Conservation (phyloP, 306 rosid genomes). For the Morella rubra region DNA sequence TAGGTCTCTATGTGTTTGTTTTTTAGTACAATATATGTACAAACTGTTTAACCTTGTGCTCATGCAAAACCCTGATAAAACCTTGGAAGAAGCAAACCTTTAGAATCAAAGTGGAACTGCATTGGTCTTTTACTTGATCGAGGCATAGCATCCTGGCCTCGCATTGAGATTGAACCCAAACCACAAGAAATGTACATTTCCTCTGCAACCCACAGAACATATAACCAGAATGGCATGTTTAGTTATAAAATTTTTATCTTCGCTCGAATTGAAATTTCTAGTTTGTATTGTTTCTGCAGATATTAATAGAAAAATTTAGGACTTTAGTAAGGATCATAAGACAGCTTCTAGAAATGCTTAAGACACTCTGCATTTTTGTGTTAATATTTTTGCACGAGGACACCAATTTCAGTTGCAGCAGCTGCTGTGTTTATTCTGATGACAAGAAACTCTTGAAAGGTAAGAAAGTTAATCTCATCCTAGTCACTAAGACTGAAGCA, state of each 20-base stretch:
- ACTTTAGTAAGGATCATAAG: background rate
- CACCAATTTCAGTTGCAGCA: constrained; percentile 92
- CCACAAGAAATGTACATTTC: too few species aligned
- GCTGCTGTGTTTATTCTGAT: constrained; percentile 59
- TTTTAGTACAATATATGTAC: too few species aligned
- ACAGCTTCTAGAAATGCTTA: background rate
- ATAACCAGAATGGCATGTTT: too few species aligned
- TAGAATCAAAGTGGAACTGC: too few species aligned
- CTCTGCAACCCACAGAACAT: too few species aligned
- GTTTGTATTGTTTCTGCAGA: background rate
- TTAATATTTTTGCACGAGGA: constrained; percentile 60
- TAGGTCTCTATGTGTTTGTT: too few species aligned
- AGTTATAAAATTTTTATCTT: background rate
- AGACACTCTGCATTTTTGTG: background rate
- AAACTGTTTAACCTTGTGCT: too few species aligned
- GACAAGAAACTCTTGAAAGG: constrained; percentile 97
- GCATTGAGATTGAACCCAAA: too few species aligned
- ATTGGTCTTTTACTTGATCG: too few species aligned
- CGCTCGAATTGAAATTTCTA: background rate
- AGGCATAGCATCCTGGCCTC: too few species aligned
- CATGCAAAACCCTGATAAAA: too few species aligned
- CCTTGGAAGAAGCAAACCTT: too few species aligned
- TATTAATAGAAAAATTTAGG: background rate
- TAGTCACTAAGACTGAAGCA: background rate
- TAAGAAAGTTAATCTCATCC: constrained; percentile 26